phyloP scores from a whole-genome alignment of 2,329 filamentous ascomycete species.

The Dactylellina leptospora region DNA sequence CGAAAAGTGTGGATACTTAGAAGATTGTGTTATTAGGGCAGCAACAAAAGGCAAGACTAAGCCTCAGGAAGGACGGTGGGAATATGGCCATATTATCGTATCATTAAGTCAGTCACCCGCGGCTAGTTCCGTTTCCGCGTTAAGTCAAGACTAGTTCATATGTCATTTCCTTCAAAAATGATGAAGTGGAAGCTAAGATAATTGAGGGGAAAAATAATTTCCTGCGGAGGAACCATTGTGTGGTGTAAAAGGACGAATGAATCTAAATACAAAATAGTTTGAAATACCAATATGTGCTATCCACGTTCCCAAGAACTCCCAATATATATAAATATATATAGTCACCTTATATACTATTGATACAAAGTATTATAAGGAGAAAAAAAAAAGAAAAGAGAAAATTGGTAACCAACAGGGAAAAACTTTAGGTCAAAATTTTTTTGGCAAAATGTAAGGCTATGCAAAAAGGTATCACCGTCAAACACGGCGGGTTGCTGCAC shows the following conservation, averaged over 20 bases:
- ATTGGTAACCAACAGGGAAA: constrained; percentile 18
- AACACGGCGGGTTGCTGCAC: too few relatives aligned
- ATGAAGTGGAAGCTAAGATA: neutral
- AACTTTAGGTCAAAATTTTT: constrained; percentile 17
- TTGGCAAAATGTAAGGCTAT: constrained; percentile 16
- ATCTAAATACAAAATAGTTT: constrained; percentile 41
- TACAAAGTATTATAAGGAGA: constrained; percentile 54
- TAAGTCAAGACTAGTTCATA: neutral
- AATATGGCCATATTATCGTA: constrained; percentile 35
- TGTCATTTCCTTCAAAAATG: neutral
- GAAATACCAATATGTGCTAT: constrained; percentile 43
- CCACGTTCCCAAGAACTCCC: constrained; percentile 49
- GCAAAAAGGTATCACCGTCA: constrained; percentile 44
- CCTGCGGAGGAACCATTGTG: constrained; percentile 39
- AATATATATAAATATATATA: constrained; percentile 44
- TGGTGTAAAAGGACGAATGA: constrained; percentile 22
- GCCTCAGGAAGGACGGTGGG: neutral
- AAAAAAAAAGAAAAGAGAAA: constrained; percentile 26
- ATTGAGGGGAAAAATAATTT: constrained; percentile 17
- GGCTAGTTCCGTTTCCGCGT: neutral
- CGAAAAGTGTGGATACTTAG: constrained; percentile 33
- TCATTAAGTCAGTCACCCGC: constrained; percentile 5
- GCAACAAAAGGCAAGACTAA: constrained; percentile 9
- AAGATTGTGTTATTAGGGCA: constrained; percentile 28
- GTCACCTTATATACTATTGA: constrained; percentile 52